Evolutionary conservation across 345 rosid species (phyloP), one percentile per base, ranked within the genome.

Genomic region (Eucalyptus globulus): DNA sequence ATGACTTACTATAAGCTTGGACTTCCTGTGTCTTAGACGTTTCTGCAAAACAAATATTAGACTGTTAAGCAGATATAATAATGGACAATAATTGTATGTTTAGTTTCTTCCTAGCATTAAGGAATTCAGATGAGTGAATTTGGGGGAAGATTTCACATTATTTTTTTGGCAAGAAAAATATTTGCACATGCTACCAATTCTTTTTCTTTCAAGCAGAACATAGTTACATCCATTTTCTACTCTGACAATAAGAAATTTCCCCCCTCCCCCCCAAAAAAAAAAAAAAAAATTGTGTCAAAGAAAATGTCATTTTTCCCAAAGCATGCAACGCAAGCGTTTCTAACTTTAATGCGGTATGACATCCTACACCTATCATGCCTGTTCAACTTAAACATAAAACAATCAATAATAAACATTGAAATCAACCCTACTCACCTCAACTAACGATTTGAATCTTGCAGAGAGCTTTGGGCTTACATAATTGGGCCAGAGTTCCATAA

Each of bases 401-500:
- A 37, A 37, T 47, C 47, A 76, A 76, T 40, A 76, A 37, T 37
- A 76, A 76, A 21, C 83, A 37, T 37, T 7, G 27, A 76, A 76
- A 76, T 76, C 83, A 76, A 19, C 83, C 47, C 45, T 21, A 88
- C 92, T 94, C 85, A 98, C 99, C 98, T 96, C 98, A 56, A 97
- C 98, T 90, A 95, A 93, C 81, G 95, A 91, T 60, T 97, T 92
- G 90, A 98, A 97, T 89, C 95, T 95, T 86, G 86, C 87, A 43
- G 99, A 94, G 87, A 98, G 92, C 91, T 95, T 96, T 90, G 95
- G 96, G 91, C 91, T 95, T 88, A 98, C 54, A 89, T n/a, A 93
- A 93, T 92, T 91, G 43, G 92, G 92, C 99, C 99, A 98, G 88
- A 98, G 89, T 93, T 97, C 99, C 90, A 93, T 90, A 86, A 97